These are phyloP conservation scores for Diaporthe velutina DNA, from an alignment of 2,329 filamentous ascomycete genomes.

Conservation along the genomic window DNA sequence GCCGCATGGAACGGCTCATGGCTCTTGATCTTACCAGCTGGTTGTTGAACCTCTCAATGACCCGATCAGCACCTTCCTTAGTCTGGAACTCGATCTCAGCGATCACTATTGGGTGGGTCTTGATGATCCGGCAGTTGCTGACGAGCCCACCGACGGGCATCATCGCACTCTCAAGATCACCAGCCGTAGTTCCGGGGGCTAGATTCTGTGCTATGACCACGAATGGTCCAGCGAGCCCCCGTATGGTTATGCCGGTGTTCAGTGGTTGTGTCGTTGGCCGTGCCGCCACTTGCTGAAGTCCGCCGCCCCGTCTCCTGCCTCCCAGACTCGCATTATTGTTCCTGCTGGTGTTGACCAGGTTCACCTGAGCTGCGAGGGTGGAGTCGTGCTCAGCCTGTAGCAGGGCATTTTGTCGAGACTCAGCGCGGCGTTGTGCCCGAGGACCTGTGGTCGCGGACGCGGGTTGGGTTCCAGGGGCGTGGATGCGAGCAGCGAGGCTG, in stretches of 20 bases:
- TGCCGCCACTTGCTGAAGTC: constrained; percentile 44
- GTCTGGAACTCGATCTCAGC: constrained; percentile 83
- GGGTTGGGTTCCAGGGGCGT: constrained; percentile 52
- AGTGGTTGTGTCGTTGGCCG: constrained; percentile 49
- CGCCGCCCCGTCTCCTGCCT: constrained; percentile 41
- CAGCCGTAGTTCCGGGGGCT: constrained; percentile 83
- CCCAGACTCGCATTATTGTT: constrained; percentile 42
- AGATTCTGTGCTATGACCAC: constrained; percentile 85
- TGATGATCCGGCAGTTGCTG: constrained; percentile 75
- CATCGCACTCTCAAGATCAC: constrained; percentile 87
- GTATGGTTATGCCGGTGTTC: constrained; percentile 73
- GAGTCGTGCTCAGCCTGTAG: constrained; percentile 55
- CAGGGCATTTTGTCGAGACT: constrained; percentile 50
- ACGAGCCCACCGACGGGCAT: constrained; percentile 79
- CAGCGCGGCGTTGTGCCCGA: constrained; percentile 51
- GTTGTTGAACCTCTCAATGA: constrained; percentile 82
- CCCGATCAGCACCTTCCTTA: constrained; percentile 78
- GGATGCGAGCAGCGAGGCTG: constrained; percentile 63
- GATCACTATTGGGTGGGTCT: constrained; percentile 78
- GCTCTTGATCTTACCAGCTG: constrained; percentile 73
- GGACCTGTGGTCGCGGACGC: constrained; percentile 45
- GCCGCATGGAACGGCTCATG: neutral
- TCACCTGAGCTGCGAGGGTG: constrained; percentile 48
- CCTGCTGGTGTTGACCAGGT: constrained; percentile 44
- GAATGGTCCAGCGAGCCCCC: constrained; percentile 79